Evolutionary conservation across 202 grass and related monocot genomes (phyloP).

Genomic region (Alloteropsis angusta): DNA sequence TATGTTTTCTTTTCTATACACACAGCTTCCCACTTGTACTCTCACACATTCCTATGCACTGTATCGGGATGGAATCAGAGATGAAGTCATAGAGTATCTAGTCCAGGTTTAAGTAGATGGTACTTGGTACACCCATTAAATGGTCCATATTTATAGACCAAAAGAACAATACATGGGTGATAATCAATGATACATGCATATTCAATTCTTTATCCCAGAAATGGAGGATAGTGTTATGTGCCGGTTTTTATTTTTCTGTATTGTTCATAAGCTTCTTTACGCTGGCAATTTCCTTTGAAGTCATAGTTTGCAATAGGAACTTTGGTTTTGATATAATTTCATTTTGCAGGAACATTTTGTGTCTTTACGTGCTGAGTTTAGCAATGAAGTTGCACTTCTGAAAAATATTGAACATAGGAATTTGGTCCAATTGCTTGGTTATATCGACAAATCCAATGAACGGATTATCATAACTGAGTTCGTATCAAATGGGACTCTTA

Average conservation of each 20-base stretch:
- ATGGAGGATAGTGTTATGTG: neutral
- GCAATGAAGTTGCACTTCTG: constrained; percentile 81
- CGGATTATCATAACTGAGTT: constrained; percentile 83
- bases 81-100: neutral
- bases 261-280: neutral
- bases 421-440: constrained; percentile 91
- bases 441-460: constrained; percentile 66
- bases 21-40: neutral
- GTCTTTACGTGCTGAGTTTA: constrained; percentile 65
- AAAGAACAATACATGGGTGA: neutral
- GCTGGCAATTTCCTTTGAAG: neutral
- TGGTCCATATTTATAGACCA: neutral
- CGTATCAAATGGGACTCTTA: constrained; percentile 79
- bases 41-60: neutral
- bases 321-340: constrained; percentile 22
- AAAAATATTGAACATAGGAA: constrained; percentile 91
- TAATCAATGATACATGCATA: neutral
- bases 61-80: neutral
- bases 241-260: neutral
- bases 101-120: neutral
- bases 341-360: constrained; percentile 72
- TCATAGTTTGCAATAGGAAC: neutral
- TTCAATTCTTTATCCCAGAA: constrained; percentile 5
- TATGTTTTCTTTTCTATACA: neutral
- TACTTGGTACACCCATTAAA: neutral